Percentiles rank a stretch among this genome's conserved stretches.
Evolutionary conservation across 306 rosid genomes (phyloP).

Genomic region (Cicer bijugum): DNA sequence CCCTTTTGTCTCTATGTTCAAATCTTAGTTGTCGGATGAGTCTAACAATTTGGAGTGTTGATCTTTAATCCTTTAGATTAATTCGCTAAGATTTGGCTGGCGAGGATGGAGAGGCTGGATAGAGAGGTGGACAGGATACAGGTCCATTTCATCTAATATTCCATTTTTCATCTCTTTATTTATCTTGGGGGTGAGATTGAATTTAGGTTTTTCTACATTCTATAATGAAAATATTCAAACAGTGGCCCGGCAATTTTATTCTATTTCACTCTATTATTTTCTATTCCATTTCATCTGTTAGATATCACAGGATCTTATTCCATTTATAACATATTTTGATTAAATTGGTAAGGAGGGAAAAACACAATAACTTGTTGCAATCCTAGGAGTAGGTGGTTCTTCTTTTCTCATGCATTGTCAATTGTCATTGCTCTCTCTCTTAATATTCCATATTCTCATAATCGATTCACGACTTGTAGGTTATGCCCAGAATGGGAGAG

Average conservation of each 20-base stretch:
- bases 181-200: not conserved
- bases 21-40: not conserved
- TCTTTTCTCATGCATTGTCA: not conserved
- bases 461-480: conserved; percentile 45
- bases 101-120: not conserved
- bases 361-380: conserved; percentile 9
- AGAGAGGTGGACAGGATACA: not conserved
- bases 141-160: not conserved
- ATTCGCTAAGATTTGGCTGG: not conserved
- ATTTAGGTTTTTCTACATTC: not conserved
- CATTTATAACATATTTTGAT: conserved; percentile 12
- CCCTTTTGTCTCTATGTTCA: not conserved
- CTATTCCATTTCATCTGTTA: not conserved
- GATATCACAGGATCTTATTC: not conserved
- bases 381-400: not conserved
- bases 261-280: not conserved
- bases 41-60: not conserved
- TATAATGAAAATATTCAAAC: not conserved
- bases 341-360: not conserved
- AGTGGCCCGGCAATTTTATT: not conserved
- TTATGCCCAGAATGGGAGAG: conserved; percentile 56
- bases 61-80: not conserved
- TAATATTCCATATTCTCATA: conserved; percentile 18
- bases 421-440: not conserved
- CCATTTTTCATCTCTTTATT: not conserved